These are phyloP conservation scores for Mucor plumbeus DNA, from an alignment of 371 early-diverging fungal genomes.

Conservation along the genomic window DNA sequence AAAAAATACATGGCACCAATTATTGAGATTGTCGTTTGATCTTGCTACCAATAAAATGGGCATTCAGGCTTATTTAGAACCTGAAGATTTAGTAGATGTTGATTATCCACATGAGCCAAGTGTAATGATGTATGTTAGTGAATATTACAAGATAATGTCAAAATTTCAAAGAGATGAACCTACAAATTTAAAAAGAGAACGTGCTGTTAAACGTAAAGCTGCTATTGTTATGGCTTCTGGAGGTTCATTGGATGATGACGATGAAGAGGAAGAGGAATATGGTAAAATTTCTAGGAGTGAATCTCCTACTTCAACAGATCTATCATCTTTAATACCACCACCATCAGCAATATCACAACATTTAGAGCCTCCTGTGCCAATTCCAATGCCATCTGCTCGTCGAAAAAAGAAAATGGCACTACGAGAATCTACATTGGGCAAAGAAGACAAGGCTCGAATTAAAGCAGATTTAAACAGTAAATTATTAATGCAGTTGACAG, in stretches of 20 bases:
- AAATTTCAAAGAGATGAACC: constrained; percentile 31
- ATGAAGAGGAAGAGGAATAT: constrained; percentile 1
- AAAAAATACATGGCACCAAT: constrained; percentile 40
- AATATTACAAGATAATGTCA: constrained; percentile 55
- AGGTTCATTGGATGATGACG: constrained; percentile 8
- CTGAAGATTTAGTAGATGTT: constrained; percentile 54
- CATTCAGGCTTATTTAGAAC: constrained; percentile 49
- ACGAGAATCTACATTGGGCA: constrained; percentile 43
- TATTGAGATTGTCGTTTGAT: constrained; percentile 44
- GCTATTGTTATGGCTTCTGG: constrained; percentile 41
- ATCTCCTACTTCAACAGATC: constrained; percentile 3
- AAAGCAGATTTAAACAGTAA: constrained; percentile 50
- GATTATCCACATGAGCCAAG: constrained; percentile 55
- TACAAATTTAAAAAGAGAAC: constrained; percentile 19
- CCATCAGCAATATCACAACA: background rate
- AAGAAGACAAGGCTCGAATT: constrained; percentile 51
- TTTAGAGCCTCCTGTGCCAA: constrained; percentile 38
- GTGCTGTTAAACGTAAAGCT: constrained; percentile 34
- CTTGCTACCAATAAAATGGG: constrained; percentile 41
- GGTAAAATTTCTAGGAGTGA: background rate
- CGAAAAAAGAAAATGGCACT: constrained; percentile 36
- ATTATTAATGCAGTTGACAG: constrained; percentile 51
- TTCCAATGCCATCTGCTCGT: constrained; percentile 43
- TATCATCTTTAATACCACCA: background rate
- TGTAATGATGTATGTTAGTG: constrained; percentile 58